Base-by-base conservation (phyloP, 176 grass and related monocot species). In the Bonia amplexicaulis region DNA sequence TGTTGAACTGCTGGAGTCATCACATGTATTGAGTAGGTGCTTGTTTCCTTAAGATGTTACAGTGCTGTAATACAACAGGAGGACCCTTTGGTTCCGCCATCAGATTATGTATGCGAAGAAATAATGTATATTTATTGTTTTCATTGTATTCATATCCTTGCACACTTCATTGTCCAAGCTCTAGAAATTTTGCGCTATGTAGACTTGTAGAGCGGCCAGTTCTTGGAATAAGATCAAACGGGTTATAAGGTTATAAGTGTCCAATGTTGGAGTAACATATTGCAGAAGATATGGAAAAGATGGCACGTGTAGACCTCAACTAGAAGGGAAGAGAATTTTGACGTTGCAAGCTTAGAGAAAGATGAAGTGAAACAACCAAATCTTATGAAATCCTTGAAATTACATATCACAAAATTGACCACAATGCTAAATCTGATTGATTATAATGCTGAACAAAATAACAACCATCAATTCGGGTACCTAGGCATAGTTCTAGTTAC, bases 121-220 rank as follows among this genome's bases (percentile, higher is more conserved):
- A 62, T 77, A 76, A 72, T 86, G 65, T 90, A 87, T 80, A 80
- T 87, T 75, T 61, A 63, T 81, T 84, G 15, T 77, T 72, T 66
- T 33, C 16, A 84, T 23, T 87, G 53, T 74, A 74, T 51, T n/a
- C 47, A 80, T 76, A 69, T 68, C 64, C 48, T 87, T 84, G 48
- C 16, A n/a, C 39, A 48, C 31, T 82, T 87, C 5, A 49, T 58
- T 88, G 14, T 61, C 27, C 12, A 77, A 61, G 40, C 16, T 82
- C 29, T 66, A 14, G 73, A 25, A 9, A 59, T 48, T 69, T 47
- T 5, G 62, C 6, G 59, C 29, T 75, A 69, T 60, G 39, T 59
- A 59, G 49, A 22, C 19, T 64, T 60, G 39, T 60, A 60, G 37
- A 31, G 27, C 51, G n/a, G 37, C 15, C 14, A 20, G 4, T 5